phyloP scores from a whole-genome alignment of 202 grass and related monocot genomes.

The Musa balbisiana region DNA sequence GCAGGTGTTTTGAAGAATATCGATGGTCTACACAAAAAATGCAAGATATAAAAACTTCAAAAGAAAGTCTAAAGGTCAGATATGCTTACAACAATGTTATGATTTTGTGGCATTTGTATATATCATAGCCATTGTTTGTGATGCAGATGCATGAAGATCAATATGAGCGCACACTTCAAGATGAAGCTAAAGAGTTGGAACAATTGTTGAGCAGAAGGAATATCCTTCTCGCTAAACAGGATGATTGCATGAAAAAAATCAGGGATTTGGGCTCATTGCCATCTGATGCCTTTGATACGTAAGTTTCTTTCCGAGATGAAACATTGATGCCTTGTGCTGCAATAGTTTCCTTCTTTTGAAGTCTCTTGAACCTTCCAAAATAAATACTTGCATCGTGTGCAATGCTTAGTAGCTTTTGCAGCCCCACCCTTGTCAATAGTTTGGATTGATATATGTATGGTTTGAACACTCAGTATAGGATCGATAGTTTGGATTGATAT shows the following conservation, averaged over 20 bases:
- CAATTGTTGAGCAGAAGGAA: slow-evolving; percentile 76
- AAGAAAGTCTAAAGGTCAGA: slow-evolving; percentile 74
- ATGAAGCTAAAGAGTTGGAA: slow-evolving; percentile 75
- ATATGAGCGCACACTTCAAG: slow-evolving; percentile 73
- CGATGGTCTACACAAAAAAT: slow-evolving; percentile 55
- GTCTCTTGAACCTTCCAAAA: neutral
- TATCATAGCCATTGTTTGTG: slow-evolving; percentile 9
- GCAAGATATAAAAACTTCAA: slow-evolving; percentile 54
- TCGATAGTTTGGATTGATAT: too few relatives aligned
- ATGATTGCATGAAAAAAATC: slow-evolving; percentile 95
- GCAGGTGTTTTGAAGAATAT: slow-evolving; percentile 68
- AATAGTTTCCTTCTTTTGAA: neutral
- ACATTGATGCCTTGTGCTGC: too few relatives aligned
- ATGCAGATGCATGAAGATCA: slow-evolving; percentile 61
- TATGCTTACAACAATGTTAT: neutral
- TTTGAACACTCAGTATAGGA: too few relatives aligned
- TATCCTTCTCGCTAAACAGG: slow-evolving; percentile 72
- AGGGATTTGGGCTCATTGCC: slow-evolving; percentile 91
- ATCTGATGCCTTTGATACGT: slow-evolving; percentile 94
- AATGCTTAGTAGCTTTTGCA: neutral
- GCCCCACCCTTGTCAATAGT: too few relatives aligned
- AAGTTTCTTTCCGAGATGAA: slow-evolving; percentile 22
- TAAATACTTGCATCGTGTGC: neutral
- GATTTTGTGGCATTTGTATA: slow-evolving; percentile 13
- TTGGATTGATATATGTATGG: too few relatives aligned